Evolutionary conservation across 306 rosid genomes (phyloP).

Genomic region (Pterocarpus macrocarpus): DNA sequence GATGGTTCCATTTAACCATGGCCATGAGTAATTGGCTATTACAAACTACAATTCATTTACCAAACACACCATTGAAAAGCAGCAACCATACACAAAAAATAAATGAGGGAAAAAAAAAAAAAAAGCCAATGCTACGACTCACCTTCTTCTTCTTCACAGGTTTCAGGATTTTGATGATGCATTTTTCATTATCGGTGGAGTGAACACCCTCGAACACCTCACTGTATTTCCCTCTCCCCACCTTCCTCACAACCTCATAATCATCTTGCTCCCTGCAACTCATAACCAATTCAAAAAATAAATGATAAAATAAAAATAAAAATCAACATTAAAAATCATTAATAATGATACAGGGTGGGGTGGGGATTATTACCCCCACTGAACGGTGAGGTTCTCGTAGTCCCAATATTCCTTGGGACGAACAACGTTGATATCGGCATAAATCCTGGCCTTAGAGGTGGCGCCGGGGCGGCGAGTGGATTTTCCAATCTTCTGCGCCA

Average conservation of each 20-base stretch:
- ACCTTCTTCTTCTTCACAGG: constrained; percentile 91
- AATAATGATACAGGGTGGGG: neutral
- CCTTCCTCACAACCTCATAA: constrained; percentile 83
- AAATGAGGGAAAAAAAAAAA: neutral
- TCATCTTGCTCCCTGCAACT: constrained; percentile 81
- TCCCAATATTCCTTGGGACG: constrained; percentile 90
- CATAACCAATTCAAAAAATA: neutral
- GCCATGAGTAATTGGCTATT: neutral
- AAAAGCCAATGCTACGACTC: constrained; percentile 1
- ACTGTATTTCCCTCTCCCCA: constrained; percentile 89
- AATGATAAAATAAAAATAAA: neutral
- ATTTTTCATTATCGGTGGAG: constrained; percentile 74
- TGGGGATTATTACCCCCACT: constrained; percentile 73
- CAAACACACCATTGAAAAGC: constrained; percentile 17
- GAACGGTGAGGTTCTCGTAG: constrained; percentile 78
- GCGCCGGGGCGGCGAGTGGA: constrained; percentile 91
- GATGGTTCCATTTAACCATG: no score
- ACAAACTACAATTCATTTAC: neutral
- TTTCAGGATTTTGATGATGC: constrained; percentile 79
- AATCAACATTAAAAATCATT: neutral
- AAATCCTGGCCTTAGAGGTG: constrained; percentile 77
- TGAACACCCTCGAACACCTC: constrained; percentile 88
- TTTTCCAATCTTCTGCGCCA: constrained; percentile 94
- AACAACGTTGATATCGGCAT: constrained; percentile 75
- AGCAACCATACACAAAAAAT: constrained; percentile 6